Conservation (phyloP, 148 eudicot genomes). For the Salicornia ramosissima region DNA sequence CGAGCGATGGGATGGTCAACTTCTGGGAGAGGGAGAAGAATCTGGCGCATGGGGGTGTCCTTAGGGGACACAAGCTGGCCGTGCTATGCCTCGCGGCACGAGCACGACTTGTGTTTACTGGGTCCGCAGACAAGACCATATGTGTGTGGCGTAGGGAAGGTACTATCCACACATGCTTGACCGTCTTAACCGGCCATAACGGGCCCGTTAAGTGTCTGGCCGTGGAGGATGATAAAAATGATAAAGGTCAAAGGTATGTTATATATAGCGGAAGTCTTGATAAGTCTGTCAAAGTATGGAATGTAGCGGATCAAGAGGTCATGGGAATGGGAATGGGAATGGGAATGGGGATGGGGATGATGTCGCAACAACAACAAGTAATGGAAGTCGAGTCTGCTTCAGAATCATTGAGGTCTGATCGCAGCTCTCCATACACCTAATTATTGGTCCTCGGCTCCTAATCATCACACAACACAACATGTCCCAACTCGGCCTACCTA, state of each 20-base stretch:
- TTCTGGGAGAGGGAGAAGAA: constrained; percentile 51
- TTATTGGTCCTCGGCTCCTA: no score
- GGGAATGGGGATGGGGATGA: constrained; percentile 6
- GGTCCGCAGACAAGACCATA: constrained; percentile 68
- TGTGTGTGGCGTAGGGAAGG: constrained; percentile 69
- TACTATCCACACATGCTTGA: constrained; percentile 39
- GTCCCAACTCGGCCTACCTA: background rate
- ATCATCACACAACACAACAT: background rate
- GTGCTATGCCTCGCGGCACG: constrained; percentile 50
- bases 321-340: constrained; percentile 9
- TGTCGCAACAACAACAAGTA: constrained; percentile 29
- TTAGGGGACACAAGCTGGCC: constrained; percentile 63
- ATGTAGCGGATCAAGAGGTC: constrained; percentile 29
- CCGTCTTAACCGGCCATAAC: constrained; percentile 49
- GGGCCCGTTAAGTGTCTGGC: constrained; percentile 72
- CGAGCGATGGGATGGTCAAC: constrained; percentile 54
- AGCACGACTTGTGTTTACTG: constrained; percentile 52
- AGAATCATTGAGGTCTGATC: constrained; percentile 30
- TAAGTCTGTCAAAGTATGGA: constrained; percentile 63
- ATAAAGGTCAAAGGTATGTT: constrained; percentile 23
- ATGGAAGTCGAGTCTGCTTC: constrained; percentile 29
- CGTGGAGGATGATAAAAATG: constrained; percentile 44
- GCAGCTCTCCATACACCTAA: constrained; percentile 13
- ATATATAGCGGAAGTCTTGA: constrained; percentile 59
- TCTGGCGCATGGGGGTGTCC: constrained; percentile 53